These are phyloP conservation scores for Eimeria acervulina DNA, from an alignment of 169 alveolate species.

Conservation along the genomic window DNA sequence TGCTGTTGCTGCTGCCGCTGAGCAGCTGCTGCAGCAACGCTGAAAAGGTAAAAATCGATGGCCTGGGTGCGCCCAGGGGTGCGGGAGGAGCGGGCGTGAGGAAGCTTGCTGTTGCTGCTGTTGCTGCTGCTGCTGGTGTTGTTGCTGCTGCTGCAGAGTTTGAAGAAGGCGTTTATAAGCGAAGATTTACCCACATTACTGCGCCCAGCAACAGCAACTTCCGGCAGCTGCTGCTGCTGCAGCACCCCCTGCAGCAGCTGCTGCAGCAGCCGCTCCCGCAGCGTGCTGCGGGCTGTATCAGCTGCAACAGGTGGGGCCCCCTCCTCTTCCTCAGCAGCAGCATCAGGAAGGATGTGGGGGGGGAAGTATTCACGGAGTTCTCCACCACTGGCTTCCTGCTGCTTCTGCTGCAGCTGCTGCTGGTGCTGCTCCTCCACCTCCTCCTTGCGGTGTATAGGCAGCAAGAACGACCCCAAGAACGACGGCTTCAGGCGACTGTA, in stretches of 20 bases:
- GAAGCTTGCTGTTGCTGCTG: conserved; percentile 39
- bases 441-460: not conserved
- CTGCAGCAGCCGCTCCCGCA: no score
- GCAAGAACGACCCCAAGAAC: conserved; percentile 31
- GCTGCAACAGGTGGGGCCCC: no score
- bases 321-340: no score
- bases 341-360: no score
- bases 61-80: conserved; percentile 81
- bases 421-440: conserved; percentile 4
- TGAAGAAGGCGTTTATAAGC: conserved; percentile 51
- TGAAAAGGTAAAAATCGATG: conserved; percentile 70
- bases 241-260: no score
- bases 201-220: conserved; percentile 79
- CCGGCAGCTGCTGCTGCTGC: conserved; percentile 68
- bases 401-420: not conserved
- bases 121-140: conserved; percentile 27
- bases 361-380: no score
- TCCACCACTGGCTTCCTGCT: no score
- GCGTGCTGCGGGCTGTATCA: no score
- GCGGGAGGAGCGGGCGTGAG: conserved; percentile 72
- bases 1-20: no score
- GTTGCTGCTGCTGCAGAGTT: not conserved
- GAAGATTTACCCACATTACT: conserved; percentile 83
- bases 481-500: conserved; percentile 32
- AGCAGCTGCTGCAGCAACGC: not conserved